Base-by-base conservation (phyloP, 257 asterid species). In the Parsonsia alboflavescens region DNA sequence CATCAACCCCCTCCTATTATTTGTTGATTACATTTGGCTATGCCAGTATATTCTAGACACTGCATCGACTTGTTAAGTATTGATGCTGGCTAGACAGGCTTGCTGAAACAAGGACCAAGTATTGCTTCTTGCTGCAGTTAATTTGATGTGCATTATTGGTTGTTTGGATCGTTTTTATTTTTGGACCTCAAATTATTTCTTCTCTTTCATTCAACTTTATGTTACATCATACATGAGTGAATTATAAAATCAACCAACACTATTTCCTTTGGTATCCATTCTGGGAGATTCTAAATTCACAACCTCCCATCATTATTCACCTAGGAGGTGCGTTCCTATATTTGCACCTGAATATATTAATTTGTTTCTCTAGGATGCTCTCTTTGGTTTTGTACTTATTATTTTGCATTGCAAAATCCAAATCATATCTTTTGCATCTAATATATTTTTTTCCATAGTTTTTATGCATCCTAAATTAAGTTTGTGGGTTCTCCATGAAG, bases 51-150 rank as follows among this genome's bases (percentile, higher is more conserved):
- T 94, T 73, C 84, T 94, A 93, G 98, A 94, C 88, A 89, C 87
- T 80, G 97, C 95, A 69, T 87, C 87, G 81, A 90, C 97, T 77
- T 96, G 96, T 73, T 94, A 92, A 70, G 97, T 96, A 10, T 79
- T 94, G 95, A 90, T 94, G 97, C 88, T 92, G 96, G 98, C 96
- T 72, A 90, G 99, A 83, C 99, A 76, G 89, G 96, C 92, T 87
- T 94, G 91, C 86, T 89, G 92, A 94, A 94, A 89, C 99, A 91
- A 94, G 98, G 84, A 90, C 98, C 7, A 93, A 90, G 78, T 93
- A 89, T 64, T 84, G 88, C 79, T 92, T 92, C 83, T 89, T 91
- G 52, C 82, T 86, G 91, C 97, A 92, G 86, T 94, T 90, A 96
- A 84, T 92, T 94, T 84, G 97, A 94, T 81, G 90, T 92, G 82